Evolutionary conservation across 1,139 yeast species (phyloP).

Genomic region (Nakaseomyces nivariensis): DNA sequence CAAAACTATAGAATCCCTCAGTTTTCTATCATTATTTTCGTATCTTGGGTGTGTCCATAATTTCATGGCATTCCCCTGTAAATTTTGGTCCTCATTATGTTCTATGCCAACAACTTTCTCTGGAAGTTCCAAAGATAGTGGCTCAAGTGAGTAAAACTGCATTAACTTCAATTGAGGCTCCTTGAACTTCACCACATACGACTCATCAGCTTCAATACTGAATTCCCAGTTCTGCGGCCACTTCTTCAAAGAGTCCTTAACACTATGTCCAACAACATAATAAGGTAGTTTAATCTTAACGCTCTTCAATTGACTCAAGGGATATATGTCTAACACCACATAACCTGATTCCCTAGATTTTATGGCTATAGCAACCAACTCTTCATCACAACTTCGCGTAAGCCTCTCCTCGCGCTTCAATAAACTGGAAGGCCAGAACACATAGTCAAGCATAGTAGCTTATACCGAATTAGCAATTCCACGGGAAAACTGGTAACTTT

Average conservation of each 20-base stretch:
- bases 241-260: neutral
- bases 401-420: neutral
- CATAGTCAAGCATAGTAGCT: neutral
- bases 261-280: constrained; percentile 9
- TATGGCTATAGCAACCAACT: neutral
- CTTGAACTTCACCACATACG: constrained; percentile 47
- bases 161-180: constrained; percentile 67
- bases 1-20: constrained; percentile 19
- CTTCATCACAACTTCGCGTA: neutral
- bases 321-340: neutral
- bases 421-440: neutral
- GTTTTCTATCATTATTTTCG: constrained; percentile 9
- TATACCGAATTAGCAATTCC: no score
- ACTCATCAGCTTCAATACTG: constrained; percentile 3
- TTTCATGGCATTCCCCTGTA: constrained; percentile 23
- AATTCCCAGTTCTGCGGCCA: neutral
- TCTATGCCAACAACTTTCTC: constrained; percentile 17
- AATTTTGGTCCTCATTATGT: constrained; percentile 10
- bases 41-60: constrained; percentile 25
- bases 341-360: neutral
- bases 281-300: constrained; percentile 11
- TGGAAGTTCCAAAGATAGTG: constrained; percentile 57
- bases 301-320: neutral
- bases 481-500: no score
- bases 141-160: constrained; percentile 71